Evolutionary conservation across 176 grass and related monocot genomes (phyloP), one percentile per base, ranked within the genome.

Genomic region (Areca catechu): DNA sequence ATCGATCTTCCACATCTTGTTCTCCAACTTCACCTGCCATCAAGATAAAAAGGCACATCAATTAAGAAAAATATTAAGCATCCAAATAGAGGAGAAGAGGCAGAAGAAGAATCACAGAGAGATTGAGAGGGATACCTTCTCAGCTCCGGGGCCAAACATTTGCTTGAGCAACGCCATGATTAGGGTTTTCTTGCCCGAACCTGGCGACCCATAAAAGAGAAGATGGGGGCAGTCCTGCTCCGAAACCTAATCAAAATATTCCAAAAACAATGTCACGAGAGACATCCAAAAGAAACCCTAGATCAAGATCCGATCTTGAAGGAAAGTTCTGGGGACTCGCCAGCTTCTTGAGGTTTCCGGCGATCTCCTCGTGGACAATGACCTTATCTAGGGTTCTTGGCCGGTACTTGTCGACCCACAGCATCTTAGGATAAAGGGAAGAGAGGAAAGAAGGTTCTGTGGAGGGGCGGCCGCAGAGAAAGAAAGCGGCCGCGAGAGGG

Each of bases 381-480:
- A 92, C 80, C 62, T 88, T 92, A 54, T 88, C 93, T 29, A 98
- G 87, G 81, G 87, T 80, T 64, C 79, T 88, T 0, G 87, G 93
- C 53, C 93, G 79, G 84, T 98, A 83, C 84, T 98, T 92, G 93
- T 98, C 93, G 57, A 98, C 93, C 87, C 93, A 98, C 81, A 98
- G 58, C 93, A 98, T 98, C 66, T 74, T 97, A 28, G 56, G 24
- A 15, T 22, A 22, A 50, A 22, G 21, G 2, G 61, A 9, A 9
- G 3, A 16, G 15, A 24, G 62, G 24, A 22, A 19, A 15, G 37
- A 20, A n/a, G 10, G 34, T 10, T 6, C 27, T 6, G 34, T 2
- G 34, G 10, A 9, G 34, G 1, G 14, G 34, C 0, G 14, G 10
- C 10, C 2, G 34, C 10, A 43, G 7, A 43, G 34, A 43, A 1